phyloP scores from a whole-genome alignment of 441 rosid species.

The Erodium texanum region DNA sequence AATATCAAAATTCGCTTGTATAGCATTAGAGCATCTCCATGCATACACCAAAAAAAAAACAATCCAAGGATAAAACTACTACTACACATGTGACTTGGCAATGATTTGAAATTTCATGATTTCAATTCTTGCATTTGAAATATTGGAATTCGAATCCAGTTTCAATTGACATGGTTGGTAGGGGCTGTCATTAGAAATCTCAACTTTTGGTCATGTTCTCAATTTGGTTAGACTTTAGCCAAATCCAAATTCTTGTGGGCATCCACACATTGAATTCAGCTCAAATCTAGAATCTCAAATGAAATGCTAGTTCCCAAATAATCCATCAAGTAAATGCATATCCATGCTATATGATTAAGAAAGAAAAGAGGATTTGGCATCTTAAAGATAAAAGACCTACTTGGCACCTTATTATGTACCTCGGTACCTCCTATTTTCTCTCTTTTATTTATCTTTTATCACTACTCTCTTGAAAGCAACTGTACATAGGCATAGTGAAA shows the following conservation, averaged over 20 bases:
- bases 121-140: background rate
- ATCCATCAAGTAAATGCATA: background rate
- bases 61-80: background rate
- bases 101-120: background rate
- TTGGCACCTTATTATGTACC: background rate
- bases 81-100: background rate
- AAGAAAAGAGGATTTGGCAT: background rate
- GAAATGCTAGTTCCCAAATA: background rate
- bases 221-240: background rate
- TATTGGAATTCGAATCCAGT: background rate
- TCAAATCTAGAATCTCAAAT: background rate
- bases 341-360: background rate
- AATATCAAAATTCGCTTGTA: background rate
- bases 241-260: background rate
- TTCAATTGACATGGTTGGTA: background rate
- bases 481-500: background rate
- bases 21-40: background rate
- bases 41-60: background rate
- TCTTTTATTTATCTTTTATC: background rate
- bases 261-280: background rate
- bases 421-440: background rate
- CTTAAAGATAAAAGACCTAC: background rate
- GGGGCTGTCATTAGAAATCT: background rate
- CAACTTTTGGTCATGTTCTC: background rate
- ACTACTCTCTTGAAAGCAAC: background rate